phyloP scores from a whole-genome alignment of 2,329 filamentous ascomycete genomes.

The Cladosporium sp. region DNA sequence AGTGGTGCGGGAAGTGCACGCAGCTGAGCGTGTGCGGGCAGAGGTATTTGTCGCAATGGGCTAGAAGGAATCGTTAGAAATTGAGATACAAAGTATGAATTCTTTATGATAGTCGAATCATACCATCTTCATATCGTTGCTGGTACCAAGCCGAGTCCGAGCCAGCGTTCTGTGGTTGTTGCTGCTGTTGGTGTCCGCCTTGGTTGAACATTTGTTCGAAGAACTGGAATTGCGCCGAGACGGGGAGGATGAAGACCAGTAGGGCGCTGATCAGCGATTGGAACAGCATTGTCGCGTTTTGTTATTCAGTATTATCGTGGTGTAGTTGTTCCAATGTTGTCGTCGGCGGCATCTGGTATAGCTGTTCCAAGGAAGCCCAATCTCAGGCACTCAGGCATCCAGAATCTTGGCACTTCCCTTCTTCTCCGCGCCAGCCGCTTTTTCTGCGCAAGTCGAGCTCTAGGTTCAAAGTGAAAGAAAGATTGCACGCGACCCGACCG shows the following conservation, averaged over 20 bases:
- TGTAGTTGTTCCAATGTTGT: neutral
- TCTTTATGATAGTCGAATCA: neutral
- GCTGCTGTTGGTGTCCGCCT: constrained; percentile 54
- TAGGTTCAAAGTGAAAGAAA: constrained; percentile 16
- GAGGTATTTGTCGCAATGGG: constrained; percentile 89
- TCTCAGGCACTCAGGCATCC: neutral
- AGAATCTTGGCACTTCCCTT: constrained; percentile 10
- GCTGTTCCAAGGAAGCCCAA: neutral
- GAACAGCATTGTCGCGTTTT: constrained; percentile 35
- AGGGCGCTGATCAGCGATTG: constrained; percentile 43
- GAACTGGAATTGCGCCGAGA: constrained; percentile 86
- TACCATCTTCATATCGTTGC: constrained; percentile 67
- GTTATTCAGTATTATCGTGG: neutral
- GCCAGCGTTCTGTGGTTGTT: constrained; percentile 73
- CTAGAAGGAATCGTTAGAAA: constrained; percentile 43
- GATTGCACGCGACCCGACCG: neutral
- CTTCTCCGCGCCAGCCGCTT: constrained; percentile 3
- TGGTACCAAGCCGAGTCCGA: constrained; percentile 84
- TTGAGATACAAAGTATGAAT: neutral
- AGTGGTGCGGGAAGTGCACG: constrained; percentile 95
- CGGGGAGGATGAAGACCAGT: constrained; percentile 59
- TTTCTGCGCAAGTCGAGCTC: constrained; percentile 5
- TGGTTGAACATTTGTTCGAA: constrained; percentile 94
- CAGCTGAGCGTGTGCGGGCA: constrained; percentile 93
- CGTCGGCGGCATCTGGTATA: constrained; percentile 6